Evolutionary conservation across 805 yeast species (phyloP).

Genomic region (Candida sanyiensis): DNA sequence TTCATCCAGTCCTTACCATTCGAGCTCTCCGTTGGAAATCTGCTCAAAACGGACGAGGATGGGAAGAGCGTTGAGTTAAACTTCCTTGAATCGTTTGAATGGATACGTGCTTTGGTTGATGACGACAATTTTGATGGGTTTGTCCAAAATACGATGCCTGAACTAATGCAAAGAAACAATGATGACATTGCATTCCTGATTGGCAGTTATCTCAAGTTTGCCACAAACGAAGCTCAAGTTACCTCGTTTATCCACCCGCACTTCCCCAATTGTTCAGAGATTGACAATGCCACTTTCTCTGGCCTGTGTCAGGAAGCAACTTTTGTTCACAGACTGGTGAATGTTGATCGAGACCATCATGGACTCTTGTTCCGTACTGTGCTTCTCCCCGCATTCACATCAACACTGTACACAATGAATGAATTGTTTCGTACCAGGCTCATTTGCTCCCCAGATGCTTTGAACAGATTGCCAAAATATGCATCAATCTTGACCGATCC

Average conservation of each 20-base stretch:
- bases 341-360: not conserved
- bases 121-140: not conserved
- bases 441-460: not conserved
- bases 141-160: not conserved
- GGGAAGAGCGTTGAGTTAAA: not conserved
- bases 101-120: slow-evolving; percentile 1
- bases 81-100: not conserved
- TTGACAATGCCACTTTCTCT: slow-evolving; percentile 2
- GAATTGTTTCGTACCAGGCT: not conserved
- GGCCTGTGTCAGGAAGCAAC: slow-evolving; percentile 8
- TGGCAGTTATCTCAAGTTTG: too few relatives aligned
- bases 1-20: not conserved
- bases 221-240: not conserved
- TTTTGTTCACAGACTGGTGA: slow-evolving; percentile 7
- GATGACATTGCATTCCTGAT: too few relatives aligned
- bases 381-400: slow-evolving; percentile 1
- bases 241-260: not conserved
- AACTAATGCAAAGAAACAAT: not conserved
- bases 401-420: not conserved
- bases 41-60: not conserved
- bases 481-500: slow-evolving; percentile 3
- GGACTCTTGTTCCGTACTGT: slow-evolving; percentile 4
- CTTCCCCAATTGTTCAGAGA: too few relatives aligned
- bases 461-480: not conserved
- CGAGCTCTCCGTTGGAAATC: not conserved